Conservation (phyloP, 2,329 filamentous ascomycete genomes). For the Penicillium sp. region DNA sequence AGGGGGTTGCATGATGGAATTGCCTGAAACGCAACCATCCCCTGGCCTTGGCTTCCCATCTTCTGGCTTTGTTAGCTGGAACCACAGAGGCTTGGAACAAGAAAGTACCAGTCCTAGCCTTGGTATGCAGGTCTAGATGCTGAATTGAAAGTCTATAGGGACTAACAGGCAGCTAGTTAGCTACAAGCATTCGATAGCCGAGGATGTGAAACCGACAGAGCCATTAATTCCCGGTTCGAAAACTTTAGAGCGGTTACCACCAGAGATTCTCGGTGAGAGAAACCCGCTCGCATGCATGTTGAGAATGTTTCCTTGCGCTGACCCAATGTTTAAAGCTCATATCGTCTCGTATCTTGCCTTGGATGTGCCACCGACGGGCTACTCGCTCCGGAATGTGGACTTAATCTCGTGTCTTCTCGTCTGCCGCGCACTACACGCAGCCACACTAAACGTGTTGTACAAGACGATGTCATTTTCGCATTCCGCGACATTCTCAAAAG, state of each 20-base stretch:
- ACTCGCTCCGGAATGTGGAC: constrained; percentile 73
- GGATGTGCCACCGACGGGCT: constrained; percentile 70
- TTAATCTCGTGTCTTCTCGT: constrained; percentile 72
- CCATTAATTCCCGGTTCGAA: constrained; percentile 45
- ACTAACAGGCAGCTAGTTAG: no score
- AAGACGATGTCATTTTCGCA: constrained; percentile 78
- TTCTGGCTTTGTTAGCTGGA: no score
- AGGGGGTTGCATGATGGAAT: no score
- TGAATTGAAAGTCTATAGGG: no score
- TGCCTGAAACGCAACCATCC: no score
- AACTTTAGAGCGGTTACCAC: constrained; percentile 65
- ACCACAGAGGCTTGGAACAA: no score
- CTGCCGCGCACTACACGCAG: constrained; percentile 71
- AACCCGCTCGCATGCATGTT: background rate
- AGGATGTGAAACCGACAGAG: no score
- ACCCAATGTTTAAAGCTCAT: constrained; percentile 51
- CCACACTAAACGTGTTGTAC: constrained; percentile 73
- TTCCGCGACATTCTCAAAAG: constrained; percentile 80
- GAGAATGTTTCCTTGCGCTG: constrained; percentile 3
- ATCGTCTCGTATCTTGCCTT: constrained; percentile 73
- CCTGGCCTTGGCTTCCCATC: no score
- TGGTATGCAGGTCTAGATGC: no score
- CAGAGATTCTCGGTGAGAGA: constrained; percentile 66
- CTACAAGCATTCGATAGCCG: no score
- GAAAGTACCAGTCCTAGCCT: no score